A percentile compares a stretch with the other conserved stretches of the same genome.
These are phyloP conservation scores for Steccherinum ochraceum DNA, from an alignment of 768 basidiomycete genomes.

Conservation along the genomic window DNA sequence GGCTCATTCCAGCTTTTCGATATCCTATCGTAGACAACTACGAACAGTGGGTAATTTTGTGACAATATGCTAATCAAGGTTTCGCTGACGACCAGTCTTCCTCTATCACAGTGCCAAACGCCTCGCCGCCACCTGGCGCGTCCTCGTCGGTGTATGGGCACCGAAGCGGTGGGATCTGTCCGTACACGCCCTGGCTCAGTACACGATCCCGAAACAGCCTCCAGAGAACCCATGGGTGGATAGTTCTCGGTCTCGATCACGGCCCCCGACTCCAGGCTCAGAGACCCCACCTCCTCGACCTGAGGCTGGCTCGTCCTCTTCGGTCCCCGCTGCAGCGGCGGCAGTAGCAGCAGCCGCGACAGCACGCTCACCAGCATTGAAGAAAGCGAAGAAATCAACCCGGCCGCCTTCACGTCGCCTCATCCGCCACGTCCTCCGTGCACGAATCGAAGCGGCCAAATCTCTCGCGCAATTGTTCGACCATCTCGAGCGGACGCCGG, in stretches of 20 bases:
- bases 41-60: conserved; percentile 47
- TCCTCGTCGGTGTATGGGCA: conserved; percentile 93
- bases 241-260: conserved; percentile 28
- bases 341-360: conserved; percentile 21
- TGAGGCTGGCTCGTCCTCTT: conserved; percentile 12
- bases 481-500: conserved; percentile 42
- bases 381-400: conserved; percentile 19
- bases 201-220: conserved; percentile 60
- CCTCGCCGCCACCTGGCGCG: conserved; percentile 89
- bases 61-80: neutral
- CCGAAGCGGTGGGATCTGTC: conserved; percentile 82
- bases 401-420: conserved; percentile 75
- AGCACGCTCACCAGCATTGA: neutral
- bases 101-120: conserved; percentile 63
- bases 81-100: neutral
- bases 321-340: conserved; percentile 10
- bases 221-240: conserved; percentile 71
- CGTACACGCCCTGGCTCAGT: conserved; percentile 63
- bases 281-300: conserved; percentile 9
- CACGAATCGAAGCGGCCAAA: conserved; percentile 77
- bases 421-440: conserved; percentile 83
- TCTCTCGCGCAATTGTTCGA: conserved; percentile 69
- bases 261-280: conserved; percentile 17
- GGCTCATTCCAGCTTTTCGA: neutral
- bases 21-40: conserved; percentile 51